Percentiles rank a stretch among this genome's conserved stretches.
Conservation (phyloP, 805 yeast species). For the Saccharomycopsis selenospora region DNA sequence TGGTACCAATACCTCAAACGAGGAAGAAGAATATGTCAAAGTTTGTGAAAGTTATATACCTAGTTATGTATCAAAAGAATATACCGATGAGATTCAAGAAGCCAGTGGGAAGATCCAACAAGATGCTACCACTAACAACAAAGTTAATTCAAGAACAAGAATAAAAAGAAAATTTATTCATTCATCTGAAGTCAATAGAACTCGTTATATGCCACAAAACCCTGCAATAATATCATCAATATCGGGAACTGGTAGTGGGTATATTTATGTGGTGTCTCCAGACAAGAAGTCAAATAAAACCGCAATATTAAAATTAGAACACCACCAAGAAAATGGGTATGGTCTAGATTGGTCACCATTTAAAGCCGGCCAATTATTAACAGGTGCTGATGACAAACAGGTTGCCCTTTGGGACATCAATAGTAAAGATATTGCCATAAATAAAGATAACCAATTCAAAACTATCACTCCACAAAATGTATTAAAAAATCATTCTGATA, state of each 20-base stretch:
- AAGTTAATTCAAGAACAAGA: slow-evolving; percentile 48
- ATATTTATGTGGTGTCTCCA: slow-evolving; percentile 39
- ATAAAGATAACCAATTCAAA: slow-evolving; percentile 8
- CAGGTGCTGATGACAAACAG: slow-evolving; percentile 60
- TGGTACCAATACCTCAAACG: slow-evolving; percentile 72
- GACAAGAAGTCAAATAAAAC: slow-evolving; percentile 24
- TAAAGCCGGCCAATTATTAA: slow-evolving; percentile 42
- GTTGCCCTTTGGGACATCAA: slow-evolving; percentile 54
- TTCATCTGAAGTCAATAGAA: slow-evolving; percentile 61
- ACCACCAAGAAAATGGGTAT: slow-evolving; percentile 64
- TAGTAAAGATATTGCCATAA: slow-evolving; percentile 6
- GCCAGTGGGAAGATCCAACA: not conserved
- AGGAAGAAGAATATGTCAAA: slow-evolving; percentile 58
- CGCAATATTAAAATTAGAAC: slow-evolving; percentile 33
- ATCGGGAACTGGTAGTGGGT: slow-evolving; percentile 57
- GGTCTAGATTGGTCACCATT: slow-evolving; percentile 62
- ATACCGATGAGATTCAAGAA: slow-evolving; percentile 22
- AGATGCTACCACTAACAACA: slow-evolving; percentile 19
- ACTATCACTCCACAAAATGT: slow-evolving; percentile 26
- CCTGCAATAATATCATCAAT: slow-evolving; percentile 53
- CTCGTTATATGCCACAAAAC: slow-evolving; percentile 61
- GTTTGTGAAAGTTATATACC: slow-evolving; percentile 57
- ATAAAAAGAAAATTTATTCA: slow-evolving; percentile 55
- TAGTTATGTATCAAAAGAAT: slow-evolving; percentile 25
- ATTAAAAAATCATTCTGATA: slow-evolving; percentile 40